Conservation (phyloP, 2,329 filamentous ascomycete genomes). For the Lecanosticta acicola region DNA sequence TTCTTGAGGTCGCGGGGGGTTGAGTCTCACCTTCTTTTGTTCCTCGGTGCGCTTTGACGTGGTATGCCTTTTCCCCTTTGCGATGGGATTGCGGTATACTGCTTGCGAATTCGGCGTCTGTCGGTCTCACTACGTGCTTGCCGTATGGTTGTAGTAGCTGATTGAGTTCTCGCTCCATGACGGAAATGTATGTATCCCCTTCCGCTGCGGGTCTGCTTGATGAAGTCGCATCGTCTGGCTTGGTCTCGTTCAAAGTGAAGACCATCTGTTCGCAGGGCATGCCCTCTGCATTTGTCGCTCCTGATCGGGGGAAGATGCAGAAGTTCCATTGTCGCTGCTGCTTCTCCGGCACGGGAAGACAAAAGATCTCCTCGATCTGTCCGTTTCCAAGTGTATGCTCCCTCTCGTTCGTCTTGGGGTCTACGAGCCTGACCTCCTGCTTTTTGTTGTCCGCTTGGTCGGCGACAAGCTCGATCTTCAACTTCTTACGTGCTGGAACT, state of each 20-base stretch:
- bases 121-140: slow-evolving; percentile 48
- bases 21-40: slow-evolving; percentile 55
- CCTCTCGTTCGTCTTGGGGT: slow-evolving; percentile 23
- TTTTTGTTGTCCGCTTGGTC: slow-evolving; percentile 24
- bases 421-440: slow-evolving; percentile 25
- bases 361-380: slow-evolving; percentile 54
- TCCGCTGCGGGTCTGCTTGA: slow-evolving; percentile 34
- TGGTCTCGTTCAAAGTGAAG: slow-evolving; percentile 54
- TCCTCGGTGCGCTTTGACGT: slow-evolving; percentile 58
- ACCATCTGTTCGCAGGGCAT: slow-evolving; percentile 51
- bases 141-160: slow-evolving; percentile 42
- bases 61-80: slow-evolving; percentile 58
- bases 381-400: slow-evolving; percentile 46
- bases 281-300: slow-evolving; percentile 36
- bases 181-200: slow-evolving; percentile 42
- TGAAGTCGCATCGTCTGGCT: slow-evolving; percentile 35
- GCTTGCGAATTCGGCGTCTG: slow-evolving; percentile 54
- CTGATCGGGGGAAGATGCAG: slow-evolving; percentile 51
- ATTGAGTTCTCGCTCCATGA: slow-evolving; percentile 45
- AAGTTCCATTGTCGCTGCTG: slow-evolving; percentile 59
- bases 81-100: slow-evolving; percentile 55
- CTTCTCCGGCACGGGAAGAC: slow-evolving; percentile 60
- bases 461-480: slow-evolving; percentile 52
- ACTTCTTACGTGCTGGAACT: slow-evolving; percentile 59
- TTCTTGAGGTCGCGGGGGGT: neutral